A percentile compares a stretch with the other conserved stretches of the same genome.
These are phyloP conservation scores for Trichosporon sp. DNA, from an alignment of 1,284 basidiomycete species.

Conservation along the genomic window DNA sequence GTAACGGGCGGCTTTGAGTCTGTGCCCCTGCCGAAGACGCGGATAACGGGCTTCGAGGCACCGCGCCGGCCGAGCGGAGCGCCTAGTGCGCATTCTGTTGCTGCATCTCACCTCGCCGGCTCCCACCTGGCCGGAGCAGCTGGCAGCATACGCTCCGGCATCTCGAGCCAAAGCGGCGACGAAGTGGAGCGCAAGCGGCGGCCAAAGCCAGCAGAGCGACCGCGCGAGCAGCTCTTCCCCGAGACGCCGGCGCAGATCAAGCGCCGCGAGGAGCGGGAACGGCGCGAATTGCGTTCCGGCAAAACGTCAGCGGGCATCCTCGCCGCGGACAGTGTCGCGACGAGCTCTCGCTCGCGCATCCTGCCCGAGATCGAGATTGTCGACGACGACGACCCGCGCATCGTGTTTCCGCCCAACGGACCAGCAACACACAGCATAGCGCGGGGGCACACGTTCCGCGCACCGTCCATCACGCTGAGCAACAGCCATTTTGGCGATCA, in stretches of 20 bases:
- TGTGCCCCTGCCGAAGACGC: neutral
- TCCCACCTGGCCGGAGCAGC: neutral
- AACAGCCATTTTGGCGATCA: neutral
- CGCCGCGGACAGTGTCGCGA: neutral
- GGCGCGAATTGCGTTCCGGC: slow-evolving; percentile 13
- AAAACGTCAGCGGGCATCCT: slow-evolving; percentile 2
- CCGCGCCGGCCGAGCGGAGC: neutral
- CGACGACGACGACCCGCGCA: slow-evolving; percentile 43
- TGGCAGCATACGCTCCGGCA: neutral
- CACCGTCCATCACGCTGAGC: slow-evolving; percentile 12
- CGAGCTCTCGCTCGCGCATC: slow-evolving; percentile 23
- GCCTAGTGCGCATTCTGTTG: neutral
- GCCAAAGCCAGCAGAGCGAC: slow-evolving; percentile 30
- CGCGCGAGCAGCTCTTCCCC: slow-evolving; percentile 39
- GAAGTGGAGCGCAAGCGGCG: slow-evolving; percentile 3
- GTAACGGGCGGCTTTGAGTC: neutral
- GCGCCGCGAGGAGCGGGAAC: slow-evolving; percentile 39
- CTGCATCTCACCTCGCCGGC: neutral
- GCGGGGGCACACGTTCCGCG: slow-evolving; percentile 8
- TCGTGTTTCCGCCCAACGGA: slow-evolving; percentile 35
- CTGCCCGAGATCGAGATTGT: slow-evolving; percentile 46
- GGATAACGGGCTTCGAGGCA: neutral
- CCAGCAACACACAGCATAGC: slow-evolving; percentile 33
- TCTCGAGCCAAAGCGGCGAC: neutral
- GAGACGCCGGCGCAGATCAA: slow-evolving; percentile 45